Percentiles rank a stretch among this genome's conserved stretches.
Conservation (phyloP, 306 rosid species). For the Arachis stenosperma region DNA sequence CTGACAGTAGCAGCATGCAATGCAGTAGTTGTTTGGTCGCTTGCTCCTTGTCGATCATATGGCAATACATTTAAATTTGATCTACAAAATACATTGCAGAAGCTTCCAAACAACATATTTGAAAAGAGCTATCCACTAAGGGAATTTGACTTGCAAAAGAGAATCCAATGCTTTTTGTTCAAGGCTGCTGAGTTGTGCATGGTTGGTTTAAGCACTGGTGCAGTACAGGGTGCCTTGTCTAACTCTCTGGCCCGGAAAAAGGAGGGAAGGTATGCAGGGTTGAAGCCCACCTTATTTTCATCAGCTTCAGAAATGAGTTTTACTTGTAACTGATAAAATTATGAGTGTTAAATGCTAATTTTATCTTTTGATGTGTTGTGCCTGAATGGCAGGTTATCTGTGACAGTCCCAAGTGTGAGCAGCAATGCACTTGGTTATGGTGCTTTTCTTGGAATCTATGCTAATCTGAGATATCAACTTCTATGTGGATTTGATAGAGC, state of each 20-base stretch:
- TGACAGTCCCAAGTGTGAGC: constrained; percentile 79
- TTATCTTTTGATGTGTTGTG: constrained; percentile 11
- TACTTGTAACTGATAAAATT: constrained; percentile 30
- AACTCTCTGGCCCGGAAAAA: constrained; percentile 76
- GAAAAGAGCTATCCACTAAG: constrained; percentile 93
- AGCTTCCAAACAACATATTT: constrained; percentile 96
- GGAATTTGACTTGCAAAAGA: constrained; percentile 89
- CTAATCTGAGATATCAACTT: constrained; percentile 91
- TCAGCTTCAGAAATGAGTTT: not conserved
- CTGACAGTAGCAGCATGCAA: constrained; percentile 95
- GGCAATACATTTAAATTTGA: constrained; percentile 93
- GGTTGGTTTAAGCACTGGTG: constrained; percentile 94
- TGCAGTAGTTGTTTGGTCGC: constrained; percentile 97
- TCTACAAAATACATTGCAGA: constrained; percentile 95
- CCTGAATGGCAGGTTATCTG: constrained; percentile 71
- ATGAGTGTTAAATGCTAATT: constrained; percentile 33
- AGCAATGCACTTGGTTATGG: constrained; percentile 93
- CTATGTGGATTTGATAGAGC: constrained; percentile 90
- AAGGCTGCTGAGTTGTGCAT: constrained; percentile 99
- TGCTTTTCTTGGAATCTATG: constrained; percentile 97
- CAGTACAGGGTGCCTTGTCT: constrained; percentile 81
- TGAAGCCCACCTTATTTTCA: constrained; percentile 26
- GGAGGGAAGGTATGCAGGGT: constrained; percentile 70
- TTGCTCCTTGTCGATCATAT: constrained; percentile 97
- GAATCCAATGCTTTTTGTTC: constrained; percentile 85